Evolutionary conservation across 176 grass and related monocot genomes (phyloP), one percentile per base, ranked within the genome.

Genomic region (Aechmea fasciata): DNA sequence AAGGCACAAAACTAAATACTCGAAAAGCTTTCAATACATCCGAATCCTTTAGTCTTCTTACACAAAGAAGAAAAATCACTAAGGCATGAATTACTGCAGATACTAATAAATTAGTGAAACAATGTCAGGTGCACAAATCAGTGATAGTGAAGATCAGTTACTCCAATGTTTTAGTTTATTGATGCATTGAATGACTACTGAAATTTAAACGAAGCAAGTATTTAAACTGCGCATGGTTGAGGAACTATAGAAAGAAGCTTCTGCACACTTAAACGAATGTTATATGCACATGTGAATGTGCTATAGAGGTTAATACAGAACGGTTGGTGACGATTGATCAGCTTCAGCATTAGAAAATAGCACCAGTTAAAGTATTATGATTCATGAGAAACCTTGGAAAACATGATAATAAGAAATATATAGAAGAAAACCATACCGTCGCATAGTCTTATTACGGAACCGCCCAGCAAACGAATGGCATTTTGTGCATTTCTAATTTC

Each of bases 401-500:
- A 47, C 41, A 50, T 50, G 11, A 50, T 64, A 50, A 33, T 9
- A 69, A 77, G 17, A 52, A 57, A 52, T 54, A 57, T 25, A 57
- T 25, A 62, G 13, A 69, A 18, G 1, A 41, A 65, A 7, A 65
- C 11, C 20, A 33, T 85, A 93, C 87, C 89, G 69, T 80, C 70
- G 62, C 77, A 90, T 49, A 87, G 54, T 63, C 90, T 75, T 4
- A 93, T 67, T 47, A 85, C 69, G 19, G 86, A 90, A 68, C 74
- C 94, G 63, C 89, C 94, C 75, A 93, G 57, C 79, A 75, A 85
- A 19, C 33, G 22, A 15, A 90, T 78, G 51, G 89, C 89, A 25
- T 75, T 77, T 64, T 81, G 77, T 49, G 94, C 89, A 47, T 68
- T 83, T 73, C 69, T 72, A 59, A 93, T 76, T 90, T 99, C 89